A percentile compares a stretch with the other conserved stretches of the same genome.
Evolutionary conservation across 305 asterid genomes (phyloP).

Genomic region (Fraxinus nigra): DNA sequence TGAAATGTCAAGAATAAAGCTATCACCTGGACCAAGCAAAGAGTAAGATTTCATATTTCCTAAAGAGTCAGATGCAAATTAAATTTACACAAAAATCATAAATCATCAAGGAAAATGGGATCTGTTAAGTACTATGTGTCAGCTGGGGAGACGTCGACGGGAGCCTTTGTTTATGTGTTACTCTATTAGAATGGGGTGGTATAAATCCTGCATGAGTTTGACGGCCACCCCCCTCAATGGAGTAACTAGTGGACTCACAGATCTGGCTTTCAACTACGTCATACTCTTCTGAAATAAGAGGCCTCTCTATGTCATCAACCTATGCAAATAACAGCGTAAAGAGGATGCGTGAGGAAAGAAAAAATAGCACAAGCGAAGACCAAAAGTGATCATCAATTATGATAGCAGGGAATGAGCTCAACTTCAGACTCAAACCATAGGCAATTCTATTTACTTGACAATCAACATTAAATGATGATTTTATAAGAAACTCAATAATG

Average conservation of each 20-base stretch:
- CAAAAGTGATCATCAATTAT: not conserved
- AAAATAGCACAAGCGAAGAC: not conserved
- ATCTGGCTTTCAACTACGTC: slow-evolving; percentile 42
- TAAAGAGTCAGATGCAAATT: slow-evolving; percentile 11
- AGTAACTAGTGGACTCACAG: slow-evolving; percentile 39
- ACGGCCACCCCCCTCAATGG: slow-evolving; percentile 40
- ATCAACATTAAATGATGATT: not conserved
- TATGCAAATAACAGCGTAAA: slow-evolving; percentile 30
- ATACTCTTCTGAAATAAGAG: slow-evolving; percentile 70
- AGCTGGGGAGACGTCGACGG: slow-evolving; percentile 54
- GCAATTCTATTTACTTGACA: not conserved
- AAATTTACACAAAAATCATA: not conserved
- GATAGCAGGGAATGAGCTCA: not conserved
- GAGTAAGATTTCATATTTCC: slow-evolving; percentile 21
- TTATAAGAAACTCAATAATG: not conserved
- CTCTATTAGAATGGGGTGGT: slow-evolving; percentile 43
- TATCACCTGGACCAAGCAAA: slow-evolving; percentile 66
- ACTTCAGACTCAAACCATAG: not conserved
- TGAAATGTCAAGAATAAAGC: slow-evolving; percentile 81
- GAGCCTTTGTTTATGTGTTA: slow-evolving; percentile 49
- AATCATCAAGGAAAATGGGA: slow-evolving; percentile 2
- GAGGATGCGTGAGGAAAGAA: slow-evolving; percentile 17
- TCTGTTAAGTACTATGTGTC: slow-evolving; percentile 52
- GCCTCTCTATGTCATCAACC: slow-evolving; percentile 87
- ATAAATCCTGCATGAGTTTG: slow-evolving; percentile 41